Evolutionary conservation across 805 yeast species (phyloP), one percentile per base, ranked within the genome.

Genomic region (Candida ascalaphidarum): DNA sequence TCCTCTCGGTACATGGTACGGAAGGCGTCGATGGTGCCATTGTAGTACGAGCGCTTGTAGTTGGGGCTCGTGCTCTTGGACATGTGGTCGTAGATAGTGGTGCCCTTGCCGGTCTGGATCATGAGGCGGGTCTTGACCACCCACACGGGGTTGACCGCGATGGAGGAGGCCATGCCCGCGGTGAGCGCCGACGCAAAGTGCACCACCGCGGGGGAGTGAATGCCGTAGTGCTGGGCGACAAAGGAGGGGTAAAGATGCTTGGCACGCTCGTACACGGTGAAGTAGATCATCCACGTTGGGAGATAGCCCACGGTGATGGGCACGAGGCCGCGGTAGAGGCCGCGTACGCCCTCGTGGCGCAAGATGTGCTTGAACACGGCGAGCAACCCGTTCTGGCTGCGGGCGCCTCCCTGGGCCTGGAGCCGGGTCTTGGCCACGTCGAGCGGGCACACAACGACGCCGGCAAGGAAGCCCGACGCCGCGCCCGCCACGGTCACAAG

Each of bases 221-320:
- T 29, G 20, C 46, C 46, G 25, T 49, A 45, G 11, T 46, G 29
- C n/a, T 29, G 25, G 11, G 53, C 37, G 24, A 68, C 54, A 15
- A 65, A 35, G 2, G 32, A 34, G 2, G 80, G 77, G 43, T 71
- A 73, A 27, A 65, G 47, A 25, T 53, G 45, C 49, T 86, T 88
- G 16, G 86, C 77, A 31, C 69, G 60, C 48, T 89, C 97, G 52
- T 92, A 92, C 18, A 86, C 81, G 6, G 89, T 71, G 56, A 92
- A 92, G 51, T 92, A 92, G 26, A 92, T 82, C 67, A 86, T 86
- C 98, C 98, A 92, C 0, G 96, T 85, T 11, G 98, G 98, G 43
- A 92, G 76, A 54, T 92, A 92, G 0, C 98, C 98, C 28, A 89
- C 55, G 1, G 89, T 71, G 22, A 89, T 85, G n/a, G 98, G 97